phyloP scores from a whole-genome alignment of 2,329 filamentous ascomycete species.

The Pestalotiopsis sp. region DNA sequence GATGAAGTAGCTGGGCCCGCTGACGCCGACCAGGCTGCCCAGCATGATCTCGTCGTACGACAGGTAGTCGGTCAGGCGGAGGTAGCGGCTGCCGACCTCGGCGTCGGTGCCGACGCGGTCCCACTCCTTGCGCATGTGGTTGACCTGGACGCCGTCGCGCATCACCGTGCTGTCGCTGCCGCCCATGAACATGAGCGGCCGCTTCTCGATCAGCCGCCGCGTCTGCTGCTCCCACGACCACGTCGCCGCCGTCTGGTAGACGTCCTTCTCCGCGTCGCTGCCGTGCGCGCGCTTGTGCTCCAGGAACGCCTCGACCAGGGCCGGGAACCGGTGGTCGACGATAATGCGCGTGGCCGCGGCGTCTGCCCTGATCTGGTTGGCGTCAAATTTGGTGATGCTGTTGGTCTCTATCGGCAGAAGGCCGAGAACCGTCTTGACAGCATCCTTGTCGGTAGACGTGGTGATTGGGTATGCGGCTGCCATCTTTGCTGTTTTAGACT shows the following conservation, averaged over 20 bases:
- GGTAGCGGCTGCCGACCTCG: slow-evolving; percentile 15
- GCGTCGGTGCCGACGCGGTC: slow-evolving; percentile 27
- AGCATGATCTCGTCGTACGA: slow-evolving; percentile 38
- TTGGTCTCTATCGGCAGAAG: slow-evolving; percentile 22
- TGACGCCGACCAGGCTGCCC: slow-evolving; percentile 30
- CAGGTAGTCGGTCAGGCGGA: slow-evolving; percentile 27
- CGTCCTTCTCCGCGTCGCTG: slow-evolving; percentile 19
- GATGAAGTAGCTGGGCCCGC: slow-evolving; percentile 30
- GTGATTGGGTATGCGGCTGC: background rate
- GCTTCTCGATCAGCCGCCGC: slow-evolving; percentile 25
- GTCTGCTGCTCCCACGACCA: slow-evolving; percentile 26
- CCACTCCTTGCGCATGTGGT: slow-evolving; percentile 21
- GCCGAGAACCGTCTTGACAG: background rate
- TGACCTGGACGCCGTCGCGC: slow-evolving; percentile 16
- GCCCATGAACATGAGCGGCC: slow-evolving; percentile 25
- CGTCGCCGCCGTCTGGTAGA: slow-evolving; percentile 17
- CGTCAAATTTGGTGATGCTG: slow-evolving; percentile 24
- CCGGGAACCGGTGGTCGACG: slow-evolving; percentile 24
- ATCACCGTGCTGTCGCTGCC: slow-evolving; percentile 23
- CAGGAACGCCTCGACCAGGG: slow-evolving; percentile 27
- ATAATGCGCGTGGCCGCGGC: slow-evolving; percentile 27
- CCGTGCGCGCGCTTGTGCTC: slow-evolving; percentile 27
- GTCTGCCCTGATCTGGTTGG: slow-evolving; percentile 18
- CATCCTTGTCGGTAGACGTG: background rate
- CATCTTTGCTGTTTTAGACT: background rate